Percentiles rank a stretch among this genome's conserved stretches.
Conservation (phyloP, 2,329 filamentous ascomycete species). For the Ceratocystis cubensis region DNA sequence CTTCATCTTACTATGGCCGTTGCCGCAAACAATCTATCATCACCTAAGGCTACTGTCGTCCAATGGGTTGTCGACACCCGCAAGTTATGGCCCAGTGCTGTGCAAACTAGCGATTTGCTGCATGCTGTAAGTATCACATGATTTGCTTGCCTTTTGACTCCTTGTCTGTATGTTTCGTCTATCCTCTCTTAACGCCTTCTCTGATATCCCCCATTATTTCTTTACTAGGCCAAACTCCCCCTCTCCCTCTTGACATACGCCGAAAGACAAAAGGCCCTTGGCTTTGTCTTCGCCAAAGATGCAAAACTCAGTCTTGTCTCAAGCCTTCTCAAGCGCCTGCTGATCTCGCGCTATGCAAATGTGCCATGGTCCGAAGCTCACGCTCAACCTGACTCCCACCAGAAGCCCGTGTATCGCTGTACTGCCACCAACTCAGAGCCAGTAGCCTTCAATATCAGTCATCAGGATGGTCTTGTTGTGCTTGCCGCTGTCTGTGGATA, state of each 20-base stretch:
- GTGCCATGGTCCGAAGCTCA: constrained; percentile 49
- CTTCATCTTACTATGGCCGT: background rate
- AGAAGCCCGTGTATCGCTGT: constrained; percentile 43
- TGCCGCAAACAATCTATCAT: constrained; percentile 16
- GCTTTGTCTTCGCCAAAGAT: constrained; percentile 55
- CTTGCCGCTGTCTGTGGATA: constrained; percentile 43
- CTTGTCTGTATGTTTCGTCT: background rate
- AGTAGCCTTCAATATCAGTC: constrained; percentile 61
- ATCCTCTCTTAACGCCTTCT: constrained; percentile 3
- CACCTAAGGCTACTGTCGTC: constrained; percentile 28
- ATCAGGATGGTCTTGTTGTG: constrained; percentile 64
- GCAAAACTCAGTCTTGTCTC: constrained; percentile 64
- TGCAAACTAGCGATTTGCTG: constrained; percentile 37
- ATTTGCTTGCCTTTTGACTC: background rate
- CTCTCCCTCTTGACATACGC: constrained; percentile 40
- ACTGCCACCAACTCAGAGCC: constrained; percentile 35
- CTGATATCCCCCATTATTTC: background rate
- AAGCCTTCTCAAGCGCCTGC: constrained; percentile 59
- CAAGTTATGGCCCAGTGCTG: constrained; percentile 41
- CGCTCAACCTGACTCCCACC: constrained; percentile 43
- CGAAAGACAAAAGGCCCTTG: constrained; percentile 46
- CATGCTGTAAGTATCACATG: constrained; percentile 31
- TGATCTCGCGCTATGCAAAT: constrained; percentile 45
- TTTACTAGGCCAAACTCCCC: constrained; percentile 39
- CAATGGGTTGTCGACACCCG: constrained; percentile 54